Evolutionary conservation across 345 rosid species (phyloP), one percentile per base, ranked within the genome.

Genomic region (Geranium rotundifolium): DNA sequence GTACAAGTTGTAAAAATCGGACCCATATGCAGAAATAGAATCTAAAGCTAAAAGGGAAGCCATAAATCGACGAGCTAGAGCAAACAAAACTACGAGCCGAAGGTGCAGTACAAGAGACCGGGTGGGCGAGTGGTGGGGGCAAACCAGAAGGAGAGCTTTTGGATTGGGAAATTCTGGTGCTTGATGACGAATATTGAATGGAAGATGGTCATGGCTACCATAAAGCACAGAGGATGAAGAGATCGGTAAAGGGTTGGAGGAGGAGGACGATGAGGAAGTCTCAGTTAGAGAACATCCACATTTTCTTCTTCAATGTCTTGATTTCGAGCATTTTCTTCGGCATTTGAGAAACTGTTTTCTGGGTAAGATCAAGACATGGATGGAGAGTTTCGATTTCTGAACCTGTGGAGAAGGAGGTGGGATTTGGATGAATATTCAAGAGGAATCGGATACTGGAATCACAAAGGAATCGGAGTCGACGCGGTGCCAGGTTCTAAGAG

Each of bases 101-200:
- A 69, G 59, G 70, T 60, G 61, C 30, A 63, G 59, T 30, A 68
- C 64, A 58, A 57, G 3, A 73, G 70, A 72, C 88, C 85, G 0
- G 95, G 90, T 0, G 95, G 95, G 50, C 85, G 88, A 58, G 78
- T 82, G 39, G 88, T 81, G 55, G 85, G 88, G 29, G 88, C 88
- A 52, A 84, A 87, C 90, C 90, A 82, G 68, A 82, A 82, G 27
- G 95, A 87, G 58, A 82, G 82, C 72, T 73, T 79, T 67, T 79
- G 85, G 29, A 78, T 80, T 52, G 77, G 80, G 73, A 82, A 84
- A 64, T 73, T 82, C 65, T 66, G 93, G 17, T 73, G 74, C 59
- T 73, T 76, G 46, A 70, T 64, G 73, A 61, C 67, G 17, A 55
- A 64, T 62, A n/a, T 64, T 66, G 9, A 65, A 67, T 65, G 60